Conservation (phyloP, 768 basidiomycete species). For the Harrya chromipes region DNA sequence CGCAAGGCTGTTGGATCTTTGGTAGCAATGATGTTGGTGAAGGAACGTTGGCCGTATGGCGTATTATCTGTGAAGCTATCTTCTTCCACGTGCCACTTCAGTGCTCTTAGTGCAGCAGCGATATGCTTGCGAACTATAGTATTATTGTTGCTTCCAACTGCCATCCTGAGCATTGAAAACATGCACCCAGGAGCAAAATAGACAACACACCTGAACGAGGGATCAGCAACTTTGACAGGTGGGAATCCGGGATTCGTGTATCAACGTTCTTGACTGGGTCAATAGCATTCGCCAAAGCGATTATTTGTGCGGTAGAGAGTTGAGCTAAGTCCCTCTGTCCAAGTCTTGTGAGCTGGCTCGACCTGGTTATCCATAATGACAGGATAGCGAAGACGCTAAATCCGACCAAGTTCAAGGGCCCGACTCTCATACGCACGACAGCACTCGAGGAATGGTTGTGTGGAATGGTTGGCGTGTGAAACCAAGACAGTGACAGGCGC, state of each 20-base stretch:
- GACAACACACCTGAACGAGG: slow-evolving; percentile 68
- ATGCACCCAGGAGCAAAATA: not conserved
- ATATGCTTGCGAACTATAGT: slow-evolving; percentile 84
- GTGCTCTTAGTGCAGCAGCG: slow-evolving; percentile 58
- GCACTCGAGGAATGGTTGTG: not conserved
- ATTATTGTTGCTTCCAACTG: slow-evolving; percentile 73
- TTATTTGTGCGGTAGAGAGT: slow-evolving; percentile 52
- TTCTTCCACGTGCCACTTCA: slow-evolving; percentile 87
- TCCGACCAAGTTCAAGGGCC: slow-evolving; percentile 3
- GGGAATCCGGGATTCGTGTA: slow-evolving; percentile 59
- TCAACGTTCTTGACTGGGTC: slow-evolving; percentile 72
- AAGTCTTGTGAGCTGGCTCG: slow-evolving; percentile 30
- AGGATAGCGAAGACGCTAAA: slow-evolving; percentile 15
- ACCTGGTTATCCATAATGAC: slow-evolving; percentile 19
- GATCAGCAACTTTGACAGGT: slow-evolving; percentile 81
- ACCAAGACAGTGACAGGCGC: not conserved
- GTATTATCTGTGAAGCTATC: slow-evolving; percentile 78
- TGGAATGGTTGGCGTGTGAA: slow-evolving; percentile 13
- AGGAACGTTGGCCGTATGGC: slow-evolving; percentile 74
- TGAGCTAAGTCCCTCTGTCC: slow-evolving; percentile 36
- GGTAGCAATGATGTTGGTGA: slow-evolving; percentile 92
- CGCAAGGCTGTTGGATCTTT: slow-evolving; percentile 84
- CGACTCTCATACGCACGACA: slow-evolving; percentile 14
- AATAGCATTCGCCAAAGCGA: slow-evolving; percentile 46
- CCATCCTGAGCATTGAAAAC: not conserved